Conservation (phyloP, 495 filamentous ascomycete genomes). For the Penicillium canariense region DNA sequence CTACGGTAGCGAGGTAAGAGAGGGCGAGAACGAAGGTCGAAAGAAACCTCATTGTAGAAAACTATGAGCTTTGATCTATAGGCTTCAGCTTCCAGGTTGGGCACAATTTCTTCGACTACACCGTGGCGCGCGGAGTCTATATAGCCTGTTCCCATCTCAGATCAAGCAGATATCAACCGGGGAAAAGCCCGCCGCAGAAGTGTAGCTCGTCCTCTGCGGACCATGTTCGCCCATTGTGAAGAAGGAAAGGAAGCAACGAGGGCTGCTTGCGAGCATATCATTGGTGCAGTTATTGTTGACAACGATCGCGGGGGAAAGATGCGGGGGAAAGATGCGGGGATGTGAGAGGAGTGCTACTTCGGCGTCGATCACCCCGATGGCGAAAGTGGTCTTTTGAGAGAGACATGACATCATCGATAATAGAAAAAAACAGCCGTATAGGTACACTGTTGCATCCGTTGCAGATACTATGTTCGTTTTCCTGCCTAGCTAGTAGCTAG, state of each 20-base stretch:
- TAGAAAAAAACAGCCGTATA: no score
- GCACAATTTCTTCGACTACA: background rate
- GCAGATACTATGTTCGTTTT: conserved; percentile 13
- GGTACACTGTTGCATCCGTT: conserved; percentile 2
- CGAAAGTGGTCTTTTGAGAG: background rate
- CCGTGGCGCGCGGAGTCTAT: background rate
- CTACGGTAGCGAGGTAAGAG: conserved; percentile 10
- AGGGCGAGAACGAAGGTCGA: background rate
- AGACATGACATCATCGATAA: background rate
- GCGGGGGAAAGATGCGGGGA: conserved; percentile 30
- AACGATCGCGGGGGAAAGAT: conserved; percentile 15
- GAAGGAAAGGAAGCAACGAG: background rate
- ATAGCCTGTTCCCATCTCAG: conserved; percentile 4
- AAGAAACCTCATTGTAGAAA: background rate
- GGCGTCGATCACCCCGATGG: conserved; percentile 19
- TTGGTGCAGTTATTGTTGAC: conserved; percentile 27
- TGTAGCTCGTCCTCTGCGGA: background rate
- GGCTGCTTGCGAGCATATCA: conserved; percentile 1
- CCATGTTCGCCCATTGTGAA: background rate
- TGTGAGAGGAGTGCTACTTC: conserved; percentile 1
- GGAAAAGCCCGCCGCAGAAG: background rate
- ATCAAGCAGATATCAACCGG: background rate
- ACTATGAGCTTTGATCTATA: background rate
- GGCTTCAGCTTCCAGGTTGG: background rate
- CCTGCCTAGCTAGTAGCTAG: background rate